These are phyloP conservation scores for Harringtonia lauricola DNA, from an alignment of 2,329 filamentous ascomycete species.

Conservation along the genomic window DNA sequence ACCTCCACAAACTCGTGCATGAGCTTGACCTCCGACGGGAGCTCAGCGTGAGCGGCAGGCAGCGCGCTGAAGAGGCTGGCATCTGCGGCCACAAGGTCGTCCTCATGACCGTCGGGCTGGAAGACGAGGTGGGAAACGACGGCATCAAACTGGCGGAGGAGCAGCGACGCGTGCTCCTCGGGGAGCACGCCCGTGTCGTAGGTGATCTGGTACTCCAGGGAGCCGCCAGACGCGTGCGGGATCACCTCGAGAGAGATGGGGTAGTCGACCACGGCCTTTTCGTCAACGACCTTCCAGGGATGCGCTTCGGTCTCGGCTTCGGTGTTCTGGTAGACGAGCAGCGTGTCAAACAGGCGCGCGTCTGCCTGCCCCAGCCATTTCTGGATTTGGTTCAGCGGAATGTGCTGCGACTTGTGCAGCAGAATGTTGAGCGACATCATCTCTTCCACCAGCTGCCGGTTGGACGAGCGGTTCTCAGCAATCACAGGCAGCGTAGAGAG, in stretches of 20 bases:
- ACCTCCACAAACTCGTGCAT: conserved; percentile 71
- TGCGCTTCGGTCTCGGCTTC: conserved; percentile 10
- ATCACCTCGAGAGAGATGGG: conserved; percentile 72
- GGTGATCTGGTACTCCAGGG: conserved; percentile 53
- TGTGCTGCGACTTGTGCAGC: conserved; percentile 60
- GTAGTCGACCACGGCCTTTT: conserved; percentile 65
- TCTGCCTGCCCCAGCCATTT: conserved; percentile 56
- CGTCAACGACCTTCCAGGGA: conserved; percentile 49
- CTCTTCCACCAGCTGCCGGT: conserved; percentile 42
- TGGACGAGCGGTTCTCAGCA: conserved; percentile 41
- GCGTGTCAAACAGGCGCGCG: conserved; percentile 65
- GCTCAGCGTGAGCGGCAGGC: conserved; percentile 43
- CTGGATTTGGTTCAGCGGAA: conserved; percentile 61
- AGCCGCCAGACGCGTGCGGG: conserved; percentile 30
- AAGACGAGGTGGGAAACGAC: conserved; percentile 49
- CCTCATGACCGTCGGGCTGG: conserved; percentile 28
- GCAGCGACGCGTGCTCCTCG: conserved; percentile 49
- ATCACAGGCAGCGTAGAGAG: conserved; percentile 70
- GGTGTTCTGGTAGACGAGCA: conserved; percentile 71
- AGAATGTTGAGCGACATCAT: conserved; percentile 57
- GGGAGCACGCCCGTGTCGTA: conserved; percentile 57
- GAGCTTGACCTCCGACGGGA: conserved; percentile 47
- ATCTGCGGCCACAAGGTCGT: conserved; percentile 22
- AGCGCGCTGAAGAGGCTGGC: conserved; percentile 50
- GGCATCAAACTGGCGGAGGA: conserved; percentile 63